A percentile compares a stretch with the other conserved stretches of the same genome.
These are phyloP conservation scores for Colletotrichum gigasporum DNA, from an alignment of 2,329 filamentous ascomycete species.

Conservation along the genomic window DNA sequence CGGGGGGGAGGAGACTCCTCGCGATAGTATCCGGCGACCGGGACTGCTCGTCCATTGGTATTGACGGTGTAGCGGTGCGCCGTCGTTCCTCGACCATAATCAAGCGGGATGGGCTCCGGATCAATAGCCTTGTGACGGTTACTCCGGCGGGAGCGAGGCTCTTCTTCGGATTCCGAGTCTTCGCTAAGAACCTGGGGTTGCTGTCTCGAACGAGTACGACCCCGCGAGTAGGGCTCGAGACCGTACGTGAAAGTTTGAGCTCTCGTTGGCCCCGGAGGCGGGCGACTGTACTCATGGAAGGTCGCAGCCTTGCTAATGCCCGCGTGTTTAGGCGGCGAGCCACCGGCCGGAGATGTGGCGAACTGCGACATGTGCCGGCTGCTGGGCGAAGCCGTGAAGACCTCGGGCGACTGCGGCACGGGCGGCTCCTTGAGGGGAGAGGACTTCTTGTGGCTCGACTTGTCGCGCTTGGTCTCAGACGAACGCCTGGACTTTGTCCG, in stretches of 20 bases:
- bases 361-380: slow-evolving; percentile 39
- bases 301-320: slow-evolving; percentile 44
- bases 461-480: slow-evolving; percentile 32
- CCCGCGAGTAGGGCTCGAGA: slow-evolving; percentile 39
- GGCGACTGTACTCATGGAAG: slow-evolving; percentile 43
- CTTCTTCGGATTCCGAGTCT: slow-evolving; percentile 46
- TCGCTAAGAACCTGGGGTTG: slow-evolving; percentile 45
- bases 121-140: slow-evolving; percentile 47
- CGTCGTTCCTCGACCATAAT: slow-evolving; percentile 12
- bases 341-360: slow-evolving; percentile 37
- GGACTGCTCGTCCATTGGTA: slow-evolving; percentile 39
- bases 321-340: slow-evolving; percentile 45
- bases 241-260: slow-evolving; percentile 45
- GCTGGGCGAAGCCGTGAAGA: slow-evolving; percentile 41
- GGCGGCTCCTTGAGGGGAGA: slow-evolving; percentile 21
- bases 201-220: slow-evolving; percentile 48
- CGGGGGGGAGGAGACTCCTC: slow-evolving; percentile 12
- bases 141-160: slow-evolving; percentile 41
- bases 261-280: slow-evolving; percentile 38
- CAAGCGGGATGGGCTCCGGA: slow-evolving; percentile 38
- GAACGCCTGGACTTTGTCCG: slow-evolving; percentile 33
- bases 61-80: slow-evolving; percentile 23
- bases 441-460: slow-evolving; percentile 33
- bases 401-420: slow-evolving; percentile 27
- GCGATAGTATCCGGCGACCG: slow-evolving; percentile 37